Percentiles rank a stretch among this genome's conserved stretches.
Conservation (phyloP, 768 basidiomycete species). For the Auricularia auricula-judae region DNA sequence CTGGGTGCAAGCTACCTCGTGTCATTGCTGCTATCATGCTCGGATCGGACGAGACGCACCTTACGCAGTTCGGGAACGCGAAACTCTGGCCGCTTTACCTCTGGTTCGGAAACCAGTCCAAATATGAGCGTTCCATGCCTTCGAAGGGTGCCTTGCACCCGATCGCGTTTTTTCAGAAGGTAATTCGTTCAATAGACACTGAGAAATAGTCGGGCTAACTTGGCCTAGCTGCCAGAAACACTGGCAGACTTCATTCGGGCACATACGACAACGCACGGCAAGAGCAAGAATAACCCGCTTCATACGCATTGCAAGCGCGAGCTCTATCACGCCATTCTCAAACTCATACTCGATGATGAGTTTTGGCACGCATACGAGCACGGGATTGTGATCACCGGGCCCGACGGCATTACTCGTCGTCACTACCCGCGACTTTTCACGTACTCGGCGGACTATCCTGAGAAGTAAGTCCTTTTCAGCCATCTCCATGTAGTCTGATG, state of each 20-base stretch:
- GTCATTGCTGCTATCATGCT: constrained; percentile 17
- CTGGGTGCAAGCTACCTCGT: constrained; percentile 12
- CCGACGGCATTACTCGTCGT: constrained; percentile 15
- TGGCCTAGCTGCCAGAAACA: background rate
- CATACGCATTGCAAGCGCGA: constrained; percentile 13
- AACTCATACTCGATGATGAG: constrained; percentile 6
- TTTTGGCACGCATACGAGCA: constrained; percentile 17
- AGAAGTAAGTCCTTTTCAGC: constrained; percentile 22
- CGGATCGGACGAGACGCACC: constrained; percentile 22
- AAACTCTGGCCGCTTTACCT: constrained; percentile 31
- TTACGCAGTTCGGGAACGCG: constrained; percentile 21
- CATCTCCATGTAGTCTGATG: background rate
- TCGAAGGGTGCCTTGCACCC: constrained; percentile 6
- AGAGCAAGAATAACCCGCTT: background rate
- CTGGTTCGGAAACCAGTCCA: constrained; percentile 15
- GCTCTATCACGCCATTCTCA: constrained; percentile 12
- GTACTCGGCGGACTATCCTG: constrained; percentile 25
- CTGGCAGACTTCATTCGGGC: background rate
- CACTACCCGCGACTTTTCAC: constrained; percentile 18
- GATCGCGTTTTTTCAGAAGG: constrained; percentile 9
- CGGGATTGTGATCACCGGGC: constrained; percentile 17
- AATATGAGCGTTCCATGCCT: constrained; percentile 19
- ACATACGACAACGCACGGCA: background rate
- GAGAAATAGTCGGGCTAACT: background rate
- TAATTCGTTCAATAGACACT: background rate